Evolutionary conservation across 805 yeast species (phyloP).

Genomic region (Wickerhamiella lipophila): DNA sequence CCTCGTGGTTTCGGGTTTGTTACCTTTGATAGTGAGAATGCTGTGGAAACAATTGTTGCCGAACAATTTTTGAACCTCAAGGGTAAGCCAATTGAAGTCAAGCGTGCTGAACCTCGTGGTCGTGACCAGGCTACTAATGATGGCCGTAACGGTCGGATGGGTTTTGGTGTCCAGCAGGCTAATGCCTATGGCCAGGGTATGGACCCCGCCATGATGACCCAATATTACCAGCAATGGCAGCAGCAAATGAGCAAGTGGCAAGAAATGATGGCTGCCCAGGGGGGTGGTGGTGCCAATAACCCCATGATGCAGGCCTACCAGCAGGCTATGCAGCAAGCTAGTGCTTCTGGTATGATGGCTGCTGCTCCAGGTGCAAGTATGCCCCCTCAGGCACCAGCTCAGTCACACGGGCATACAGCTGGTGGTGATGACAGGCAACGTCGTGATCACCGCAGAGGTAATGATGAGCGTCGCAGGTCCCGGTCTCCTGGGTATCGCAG

Average conservation of each 20-base stretch:
- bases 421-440: conserved; percentile 12
- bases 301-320: conserved; percentile 20
- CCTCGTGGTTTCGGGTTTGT: conserved; percentile 96
- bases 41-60: conserved; percentile 78
- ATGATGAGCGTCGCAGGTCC: conserved; percentile 23
- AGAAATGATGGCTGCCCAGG: conserved; percentile 26
- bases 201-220: conserved; percentile 34
- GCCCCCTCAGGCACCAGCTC: conserved; percentile 2
- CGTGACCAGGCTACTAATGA: conserved; percentile 17
- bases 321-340: conserved; percentile 16
- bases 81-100: conserved; percentile 48
- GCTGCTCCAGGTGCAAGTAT: conserved; percentile 2
- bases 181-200: conserved; percentile 24
- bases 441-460: conserved; percentile 21
- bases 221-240: conserved; percentile 33
- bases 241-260: conserved; percentile 30
- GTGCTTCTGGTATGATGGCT: conserved; percentile 10
- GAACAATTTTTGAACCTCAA: conserved; percentile 72
- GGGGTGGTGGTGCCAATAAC: conserved; percentile 12
- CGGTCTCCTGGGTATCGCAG: conserved; percentile 20
- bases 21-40: conserved; percentile 87
- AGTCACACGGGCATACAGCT: background rate
- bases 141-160: conserved; percentile 16
- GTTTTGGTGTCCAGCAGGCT: conserved; percentile 12
- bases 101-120: conserved; percentile 34